phyloP scores from a whole-genome alignment of 176 grass and related monocot genomes.

The Alloteropsis semialata region DNA sequence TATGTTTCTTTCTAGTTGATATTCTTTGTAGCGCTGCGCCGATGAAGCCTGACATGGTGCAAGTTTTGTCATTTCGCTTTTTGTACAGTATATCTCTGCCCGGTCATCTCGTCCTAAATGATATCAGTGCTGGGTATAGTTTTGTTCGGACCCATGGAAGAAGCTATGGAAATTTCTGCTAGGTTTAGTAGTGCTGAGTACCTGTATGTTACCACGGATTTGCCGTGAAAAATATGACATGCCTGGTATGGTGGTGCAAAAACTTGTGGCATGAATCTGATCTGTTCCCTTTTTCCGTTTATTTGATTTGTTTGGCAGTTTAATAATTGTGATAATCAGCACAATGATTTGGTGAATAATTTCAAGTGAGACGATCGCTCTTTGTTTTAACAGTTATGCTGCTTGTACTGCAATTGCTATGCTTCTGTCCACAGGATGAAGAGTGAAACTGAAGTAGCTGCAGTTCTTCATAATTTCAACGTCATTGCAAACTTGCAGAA shows the following conservation, averaged over 20 bases:
- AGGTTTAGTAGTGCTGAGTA: not conserved
- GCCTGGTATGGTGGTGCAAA: not conserved
- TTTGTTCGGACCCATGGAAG: conserved; percentile 34
- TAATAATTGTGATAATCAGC: not conserved
- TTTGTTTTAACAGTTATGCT: not conserved
- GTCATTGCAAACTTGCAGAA: too few relatives aligned
- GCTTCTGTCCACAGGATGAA: too few relatives aligned
- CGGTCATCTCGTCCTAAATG: conserved; percentile 40
- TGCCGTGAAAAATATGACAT: conserved; percentile 30
- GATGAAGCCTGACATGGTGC: conserved; percentile 49
- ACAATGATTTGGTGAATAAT: not conserved
- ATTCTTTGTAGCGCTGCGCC: conserved; percentile 42
- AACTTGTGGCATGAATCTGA: not conserved
- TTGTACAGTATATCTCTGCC: conserved; percentile 49
- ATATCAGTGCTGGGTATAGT: conserved; percentile 30
- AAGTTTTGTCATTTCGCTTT: conserved; percentile 45
- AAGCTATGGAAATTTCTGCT: not conserved
- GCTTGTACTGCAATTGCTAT: too few relatives aligned
- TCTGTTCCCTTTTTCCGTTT: not conserved
- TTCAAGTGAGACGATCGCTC: not conserved
- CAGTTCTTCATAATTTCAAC: too few relatives aligned
- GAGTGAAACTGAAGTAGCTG: too few relatives aligned
- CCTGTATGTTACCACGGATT: not conserved
- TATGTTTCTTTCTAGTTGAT: conserved; percentile 44
- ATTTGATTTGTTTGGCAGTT: not conserved